Base-by-base conservation (phyloP, 176 grass and related monocot species). In the Rhipidocladum racemiflorum region DNA sequence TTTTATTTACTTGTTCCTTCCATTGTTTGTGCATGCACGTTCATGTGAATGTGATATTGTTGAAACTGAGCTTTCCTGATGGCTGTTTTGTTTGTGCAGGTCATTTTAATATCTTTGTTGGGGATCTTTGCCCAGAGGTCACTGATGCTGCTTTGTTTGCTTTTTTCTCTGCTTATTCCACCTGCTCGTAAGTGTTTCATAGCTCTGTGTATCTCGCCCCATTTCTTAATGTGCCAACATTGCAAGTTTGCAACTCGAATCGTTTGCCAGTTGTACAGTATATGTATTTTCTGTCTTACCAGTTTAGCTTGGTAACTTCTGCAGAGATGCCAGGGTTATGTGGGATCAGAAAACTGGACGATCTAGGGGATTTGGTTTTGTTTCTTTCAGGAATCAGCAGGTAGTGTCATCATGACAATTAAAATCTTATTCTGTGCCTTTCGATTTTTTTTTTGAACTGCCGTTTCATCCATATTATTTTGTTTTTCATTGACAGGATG, bases 281-380 rank as follows among this genome's bases (percentile, higher is more conserved):
- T 54, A 66, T 70, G 57, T 27, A 34, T 85, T 82, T 23, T 73
- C 51, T 54, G 9, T 32, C 44, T 80, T 42, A 85, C 74, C 4
- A 29, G 14, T 77, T 80, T 44, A 35, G 62, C 42, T 86, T 77
- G 27, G 65, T 85, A 82, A 50, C 53, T 74, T 81, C 38, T 78
- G 42, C 83, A 98, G 95, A 85, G 95, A 98, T 89, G 95, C 95
- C 67, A 94, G 95, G 78, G 95, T 98, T 81, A 98, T 98, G 95
- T 98, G 95, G 95, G 95, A 98, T 70, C 95, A 98, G 71, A 93
- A 98, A 59, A 98, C 95, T 30, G 95, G 95, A 63, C 92, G 95
- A 35, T 95, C 95, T 16, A 92, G 95, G 78, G 95, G 95, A 59
- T 97, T 97, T 59, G 95, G 95, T 86, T 97, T 97, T 91, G 95